Conservation (phyloP, 2,329 filamentous ascomycete genomes). For the Colletotrichum nymphaeae region DNA sequence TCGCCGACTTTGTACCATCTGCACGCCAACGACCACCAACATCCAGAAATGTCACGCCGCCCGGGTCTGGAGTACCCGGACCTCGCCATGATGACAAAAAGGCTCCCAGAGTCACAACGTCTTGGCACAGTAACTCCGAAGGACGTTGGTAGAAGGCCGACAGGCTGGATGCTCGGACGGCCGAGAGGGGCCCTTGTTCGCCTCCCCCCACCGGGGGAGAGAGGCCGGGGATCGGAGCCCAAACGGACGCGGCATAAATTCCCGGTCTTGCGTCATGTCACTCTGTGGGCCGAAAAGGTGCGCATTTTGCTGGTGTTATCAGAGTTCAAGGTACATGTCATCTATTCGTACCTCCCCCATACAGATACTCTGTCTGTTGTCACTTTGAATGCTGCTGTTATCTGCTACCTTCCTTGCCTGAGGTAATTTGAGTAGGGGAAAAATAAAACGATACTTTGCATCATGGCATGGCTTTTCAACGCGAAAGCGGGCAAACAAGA, state of each 20-base stretch:
- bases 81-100: slow-evolving; percentile 26
- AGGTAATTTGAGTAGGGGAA: no score
- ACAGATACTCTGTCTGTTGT: no score
- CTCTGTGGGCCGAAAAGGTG: slow-evolving; percentile 27
- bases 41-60: background rate
- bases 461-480: background rate
- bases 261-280: slow-evolving; percentile 32
- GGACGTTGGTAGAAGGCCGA: slow-evolving; percentile 12
- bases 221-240: slow-evolving; percentile 28
- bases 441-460: background rate
- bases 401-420: background rate
- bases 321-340: background rate
- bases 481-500: background rate
- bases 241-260: slow-evolving; percentile 31
- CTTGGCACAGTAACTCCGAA: slow-evolving; percentile 26
- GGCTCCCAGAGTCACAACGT: background rate
- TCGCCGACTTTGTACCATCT: slow-evolving; percentile 4
- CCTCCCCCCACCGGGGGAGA: slow-evolving; percentile 2
- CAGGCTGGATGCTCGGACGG: slow-evolving; percentile 24
- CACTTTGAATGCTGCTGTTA: background rate
- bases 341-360: background rate
- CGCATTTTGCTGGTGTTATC: background rate
- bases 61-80: background rate
- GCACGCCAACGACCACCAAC: background rate
- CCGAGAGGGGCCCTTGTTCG: slow-evolving; percentile 18